Evolutionary conservation across 768 basidiomycete genomes (phyloP).

Genomic region (Auriscalpium orientale): DNA sequence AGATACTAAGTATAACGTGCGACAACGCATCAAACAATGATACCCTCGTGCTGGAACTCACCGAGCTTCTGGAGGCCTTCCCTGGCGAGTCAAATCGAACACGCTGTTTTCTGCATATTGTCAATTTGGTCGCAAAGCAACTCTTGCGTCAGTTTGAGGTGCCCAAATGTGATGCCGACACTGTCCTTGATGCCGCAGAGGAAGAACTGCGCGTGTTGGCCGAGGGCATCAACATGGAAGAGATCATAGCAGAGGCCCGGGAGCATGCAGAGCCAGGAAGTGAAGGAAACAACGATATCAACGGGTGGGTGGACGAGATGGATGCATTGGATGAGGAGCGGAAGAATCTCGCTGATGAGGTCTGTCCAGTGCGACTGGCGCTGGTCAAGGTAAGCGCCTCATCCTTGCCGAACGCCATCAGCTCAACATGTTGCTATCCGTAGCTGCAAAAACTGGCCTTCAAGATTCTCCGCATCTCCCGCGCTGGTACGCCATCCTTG

Average conservation of each 20-base stretch:
- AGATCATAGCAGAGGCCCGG: constrained; percentile 1
- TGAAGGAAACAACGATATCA: constrained; percentile 5
- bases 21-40: constrained; percentile 33
- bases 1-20: constrained; percentile 27
- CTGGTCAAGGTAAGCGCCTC: constrained; percentile 26
- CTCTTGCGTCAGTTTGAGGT: constrained; percentile 28
- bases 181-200: constrained; percentile 13
- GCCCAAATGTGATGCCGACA: constrained; percentile 6
- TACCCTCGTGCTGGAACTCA: constrained; percentile 25
- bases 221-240: constrained; percentile 5
- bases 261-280: neutral
- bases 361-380: constrained; percentile 19
- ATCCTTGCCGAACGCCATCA: neutral
- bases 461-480: constrained; percentile 19
- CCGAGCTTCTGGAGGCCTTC: constrained; percentile 15
- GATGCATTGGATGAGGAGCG: constrained; percentile 3
- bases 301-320: constrained; percentile 23
- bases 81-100: constrained; percentile 20
- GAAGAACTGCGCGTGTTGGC: constrained; percentile 13
- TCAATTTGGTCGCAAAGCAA: constrained; percentile 30
- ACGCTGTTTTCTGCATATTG: constrained; percentile 31
- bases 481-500: constrained; percentile 9
- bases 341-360: constrained; percentile 11
- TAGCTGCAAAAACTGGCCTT: constrained; percentile 6
- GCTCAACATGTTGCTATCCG: neutral